Evolutionary conservation across 2,329 filamentous ascomycete species (phyloP), one percentile per base, ranked within the genome.

Genomic region (Fusarium neocosmosporiellum): DNA sequence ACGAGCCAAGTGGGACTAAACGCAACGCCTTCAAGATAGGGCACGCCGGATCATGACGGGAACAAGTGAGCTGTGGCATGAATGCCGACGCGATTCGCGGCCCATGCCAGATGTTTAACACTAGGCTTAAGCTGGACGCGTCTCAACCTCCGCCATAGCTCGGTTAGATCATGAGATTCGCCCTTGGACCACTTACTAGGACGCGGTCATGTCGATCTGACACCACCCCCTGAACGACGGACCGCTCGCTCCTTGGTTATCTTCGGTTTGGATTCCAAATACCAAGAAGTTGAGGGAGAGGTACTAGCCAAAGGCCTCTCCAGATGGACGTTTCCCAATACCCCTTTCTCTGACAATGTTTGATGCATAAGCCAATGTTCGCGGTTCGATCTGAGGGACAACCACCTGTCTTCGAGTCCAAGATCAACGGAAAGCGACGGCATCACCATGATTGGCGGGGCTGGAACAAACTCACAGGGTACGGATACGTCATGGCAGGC

Each of bases 371-470:
- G 16, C 22, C 22, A 24, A 37, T 37, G 54, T 29, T 39, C 22
- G 34, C 34, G 7, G 22, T 39, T 39, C 16, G 54, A 37, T 29
- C 18, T 24, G 31, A 57, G 18, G 54, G 24, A n/a, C 22, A 18
- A 34, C 34, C 11, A 11, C 36, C 27, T 41, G 55, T 7, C 18
- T 20, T 16, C n/a, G 34, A 60, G 53, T 48, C 61, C 18, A 33
- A 36, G 27, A 37, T 69, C 13, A 39, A 63, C 24, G 33, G 29
- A 54, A 27, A 58, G 33, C 29, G 59, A 70, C 57, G 69, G 69
- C 18, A 48, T 55, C 29, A 62, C 67, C 53, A 36, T 67, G 34
- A 72, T 70, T 31, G 61, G 60, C 20, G 62, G 48, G n/a, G 48
- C 43, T 10, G 64, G 61, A 48, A 59, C 55, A 13, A 37, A 59